phyloP scores from a whole-genome alignment of 2,329 filamentous ascomycete species.

The Fusarium heterosporum region DNA sequence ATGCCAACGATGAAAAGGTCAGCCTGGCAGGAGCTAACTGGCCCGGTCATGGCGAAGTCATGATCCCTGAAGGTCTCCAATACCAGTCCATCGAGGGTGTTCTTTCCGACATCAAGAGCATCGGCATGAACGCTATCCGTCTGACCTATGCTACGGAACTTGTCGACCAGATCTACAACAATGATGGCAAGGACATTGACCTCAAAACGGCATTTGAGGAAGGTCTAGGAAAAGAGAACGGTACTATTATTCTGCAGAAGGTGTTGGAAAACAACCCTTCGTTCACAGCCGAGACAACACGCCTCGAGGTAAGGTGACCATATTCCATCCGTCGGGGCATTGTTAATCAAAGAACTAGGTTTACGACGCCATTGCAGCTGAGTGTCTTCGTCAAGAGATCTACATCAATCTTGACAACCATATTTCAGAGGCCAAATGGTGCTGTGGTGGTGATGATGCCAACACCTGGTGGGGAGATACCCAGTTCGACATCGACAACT shows the following conservation, averaged over 20 bases:
- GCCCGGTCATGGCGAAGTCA: slow-evolving; percentile 71
- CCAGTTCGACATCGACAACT: slow-evolving; percentile 68
- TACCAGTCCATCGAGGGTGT: slow-evolving; percentile 68
- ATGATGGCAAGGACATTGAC: slow-evolving; percentile 60
- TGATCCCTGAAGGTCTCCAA: slow-evolving; percentile 74
- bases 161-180: slow-evolving; percentile 68
- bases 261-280: slow-evolving; percentile 68
- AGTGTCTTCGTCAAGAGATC: slow-evolving; percentile 64
- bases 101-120: slow-evolving; percentile 66
- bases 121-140: slow-evolving; percentile 73
- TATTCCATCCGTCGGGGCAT: fast-evolving
- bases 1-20: slow-evolving; percentile 52
- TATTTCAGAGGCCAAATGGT: slow-evolving; percentile 69
- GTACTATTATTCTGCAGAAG: slow-evolving; percentile 61
- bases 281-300: slow-evolving; percentile 65
- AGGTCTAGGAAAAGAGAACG: slow-evolving; percentile 65
- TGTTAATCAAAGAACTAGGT: neutral
- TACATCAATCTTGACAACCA: slow-evolving; percentile 72
- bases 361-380: slow-evolving; percentile 71
- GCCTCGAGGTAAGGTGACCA: slow-evolving; percentile 57
- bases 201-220: slow-evolving; percentile 58
- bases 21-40: slow-evolving; percentile 70
- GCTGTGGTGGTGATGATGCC: slow-evolving; percentile 65
- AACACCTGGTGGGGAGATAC: slow-evolving; percentile 72
- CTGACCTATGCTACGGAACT: slow-evolving; percentile 73